Evolutionary conservation across 1,284 basidiomycete species (phyloP).

Genomic region (Naganishia cerealis): DNA sequence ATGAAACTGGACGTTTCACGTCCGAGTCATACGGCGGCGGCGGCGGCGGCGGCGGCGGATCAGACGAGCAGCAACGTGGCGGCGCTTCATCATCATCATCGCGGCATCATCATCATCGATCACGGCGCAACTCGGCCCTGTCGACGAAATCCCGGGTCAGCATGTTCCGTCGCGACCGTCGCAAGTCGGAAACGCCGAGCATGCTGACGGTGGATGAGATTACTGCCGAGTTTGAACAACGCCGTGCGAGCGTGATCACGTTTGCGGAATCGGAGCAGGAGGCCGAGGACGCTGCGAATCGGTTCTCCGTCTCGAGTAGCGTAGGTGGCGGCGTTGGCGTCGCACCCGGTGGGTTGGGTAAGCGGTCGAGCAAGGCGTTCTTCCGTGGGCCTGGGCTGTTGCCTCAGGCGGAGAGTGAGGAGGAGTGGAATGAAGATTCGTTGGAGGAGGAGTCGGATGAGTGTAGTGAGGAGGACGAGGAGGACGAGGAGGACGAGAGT

Average conservation of each 20-base stretch:
- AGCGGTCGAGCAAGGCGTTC: conserved; percentile 35
- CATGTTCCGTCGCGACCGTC: conserved; percentile 74
- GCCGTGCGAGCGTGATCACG: conserved; percentile 61
- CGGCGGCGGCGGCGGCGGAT: no score
- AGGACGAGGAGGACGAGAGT: conserved; percentile 37
- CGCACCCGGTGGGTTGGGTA: conserved; percentile 53
- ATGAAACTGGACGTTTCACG: neutral
- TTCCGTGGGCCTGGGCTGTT: conserved; percentile 36
- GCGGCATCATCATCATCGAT: conserved; percentile 38
- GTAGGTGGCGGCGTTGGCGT: conserved; percentile 31
- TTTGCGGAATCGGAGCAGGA: conserved; percentile 52
- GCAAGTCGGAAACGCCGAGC: conserved; percentile 83
- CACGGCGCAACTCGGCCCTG: conserved; percentile 57
- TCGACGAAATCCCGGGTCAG: conserved; percentile 65
- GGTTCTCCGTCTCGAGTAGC: conserved; percentile 5
- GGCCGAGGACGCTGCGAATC: conserved; percentile 50
- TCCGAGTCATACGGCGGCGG: neutral
- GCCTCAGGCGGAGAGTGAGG: conserved; percentile 43
- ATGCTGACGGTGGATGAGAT: conserved; percentile 96
- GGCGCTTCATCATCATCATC: neutral
- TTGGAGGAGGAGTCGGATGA: conserved; percentile 41
- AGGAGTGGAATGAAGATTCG: conserved; percentile 40
- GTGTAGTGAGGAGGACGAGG: conserved; percentile 33
- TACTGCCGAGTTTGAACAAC: conserved; percentile 90
- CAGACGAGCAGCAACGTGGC: no score